Evolutionary conservation across 1,284 basidiomycete species (phyloP).

Genomic region (Rhodotorula sp.): DNA sequence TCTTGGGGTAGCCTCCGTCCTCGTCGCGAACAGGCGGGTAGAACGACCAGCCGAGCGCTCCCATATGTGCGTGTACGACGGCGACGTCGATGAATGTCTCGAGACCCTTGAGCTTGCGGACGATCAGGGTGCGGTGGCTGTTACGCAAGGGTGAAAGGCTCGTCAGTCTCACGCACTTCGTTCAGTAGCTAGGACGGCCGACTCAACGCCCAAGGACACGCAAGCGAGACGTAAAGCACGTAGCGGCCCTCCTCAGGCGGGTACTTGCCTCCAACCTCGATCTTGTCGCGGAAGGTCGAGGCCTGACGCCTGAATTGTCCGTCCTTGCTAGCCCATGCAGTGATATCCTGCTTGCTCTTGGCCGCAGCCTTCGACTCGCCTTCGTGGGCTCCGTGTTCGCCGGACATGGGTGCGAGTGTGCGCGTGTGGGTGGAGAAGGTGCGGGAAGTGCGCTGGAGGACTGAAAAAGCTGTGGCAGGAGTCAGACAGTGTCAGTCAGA

Average conservation of each 20-base stretch:
- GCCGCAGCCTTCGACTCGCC: background rate
- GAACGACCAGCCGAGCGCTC: conserved; percentile 48
- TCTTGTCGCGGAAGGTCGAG: conserved; percentile 49
- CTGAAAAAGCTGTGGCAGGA: too few relatives aligned
- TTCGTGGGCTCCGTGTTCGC: background rate
- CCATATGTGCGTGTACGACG: conserved; percentile 83
- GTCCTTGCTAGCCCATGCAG: conserved; percentile 65
- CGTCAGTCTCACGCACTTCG: conserved; percentile 19
- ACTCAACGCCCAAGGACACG: conserved; percentile 53
- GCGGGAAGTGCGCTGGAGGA: background rate
- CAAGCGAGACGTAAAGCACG: conserved; percentile 82
- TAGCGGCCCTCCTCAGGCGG: conserved; percentile 83
- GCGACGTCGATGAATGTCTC: conserved; percentile 76
- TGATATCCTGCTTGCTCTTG: conserved; percentile 52
- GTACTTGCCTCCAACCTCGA: conserved; percentile 65
- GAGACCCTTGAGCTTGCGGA: conserved; percentile 85
- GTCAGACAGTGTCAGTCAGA: too few relatives aligned
- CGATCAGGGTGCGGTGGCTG: conserved; percentile 80
- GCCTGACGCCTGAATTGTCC: conserved; percentile 75
- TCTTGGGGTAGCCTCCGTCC: conserved; percentile 33
- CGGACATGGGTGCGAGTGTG: background rate
- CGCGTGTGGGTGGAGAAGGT: background rate
- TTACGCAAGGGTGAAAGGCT: conserved; percentile 41
- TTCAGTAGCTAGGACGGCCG: background rate
- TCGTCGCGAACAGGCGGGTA: conserved; percentile 38